A percentile compares a stretch with the other conserved stretches of the same genome.
phyloP scores from a whole-genome alignment of 768 basidiomycete species.

The Amanita polypyramis region DNA sequence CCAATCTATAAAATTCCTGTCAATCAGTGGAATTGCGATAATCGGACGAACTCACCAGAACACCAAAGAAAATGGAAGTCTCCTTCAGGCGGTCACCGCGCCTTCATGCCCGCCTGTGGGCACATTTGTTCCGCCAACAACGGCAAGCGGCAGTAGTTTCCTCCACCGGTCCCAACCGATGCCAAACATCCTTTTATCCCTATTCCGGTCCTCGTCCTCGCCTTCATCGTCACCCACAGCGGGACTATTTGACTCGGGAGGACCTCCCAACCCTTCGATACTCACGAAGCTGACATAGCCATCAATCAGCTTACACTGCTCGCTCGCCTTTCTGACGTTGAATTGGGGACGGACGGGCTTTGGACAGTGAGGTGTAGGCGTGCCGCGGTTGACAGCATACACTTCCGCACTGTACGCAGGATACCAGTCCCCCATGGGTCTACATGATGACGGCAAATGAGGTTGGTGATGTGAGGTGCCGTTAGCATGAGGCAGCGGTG shows the following conservation, averaged over 20 bases:
- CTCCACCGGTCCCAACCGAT: conserved; percentile 11
- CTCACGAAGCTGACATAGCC: conserved; percentile 17
- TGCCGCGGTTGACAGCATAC: neutral
- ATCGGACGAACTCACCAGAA: neutral
- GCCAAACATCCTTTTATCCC: conserved; percentile 9
- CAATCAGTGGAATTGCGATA: neutral
- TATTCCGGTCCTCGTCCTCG: conserved; percentile 9
- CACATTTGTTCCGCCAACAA: neutral
- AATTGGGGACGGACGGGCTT: conserved; percentile 7
- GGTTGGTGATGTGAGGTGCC: neutral
- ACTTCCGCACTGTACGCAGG: neutral
- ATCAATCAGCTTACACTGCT: conserved; percentile 14
- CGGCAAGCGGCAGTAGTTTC: conserved; percentile 10
- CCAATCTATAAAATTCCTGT: neutral
- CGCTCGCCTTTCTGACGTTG: conserved; percentile 16
- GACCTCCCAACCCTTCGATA: conserved; percentile 16
- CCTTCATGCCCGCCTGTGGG: neutral
- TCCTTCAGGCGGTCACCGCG: neutral
- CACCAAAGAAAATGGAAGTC: neutral
- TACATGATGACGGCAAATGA: conserved; percentile 2
- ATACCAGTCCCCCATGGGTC: conserved; percentile 4
- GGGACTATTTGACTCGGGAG: conserved; percentile 11
- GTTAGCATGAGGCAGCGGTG: neutral
- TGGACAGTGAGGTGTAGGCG: neutral
- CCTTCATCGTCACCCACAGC: conserved; percentile 9